These are phyloP conservation scores for Alternaria viburni DNA, from an alignment of 2,329 filamentous ascomycete species.

Conservation along the genomic window DNA sequence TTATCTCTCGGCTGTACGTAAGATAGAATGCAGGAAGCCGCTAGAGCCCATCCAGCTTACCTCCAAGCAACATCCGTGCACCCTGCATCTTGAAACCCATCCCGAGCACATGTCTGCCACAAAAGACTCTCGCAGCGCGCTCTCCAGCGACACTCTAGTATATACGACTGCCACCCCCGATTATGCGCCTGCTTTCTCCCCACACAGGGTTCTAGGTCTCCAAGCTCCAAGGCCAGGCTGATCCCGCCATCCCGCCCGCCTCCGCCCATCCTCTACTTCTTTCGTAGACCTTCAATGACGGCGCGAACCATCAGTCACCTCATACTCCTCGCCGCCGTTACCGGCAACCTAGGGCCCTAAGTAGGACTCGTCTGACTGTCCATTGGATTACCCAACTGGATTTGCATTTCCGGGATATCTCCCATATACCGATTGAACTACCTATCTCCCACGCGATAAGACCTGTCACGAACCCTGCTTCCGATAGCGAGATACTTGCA, in stretches of 20 bases:
- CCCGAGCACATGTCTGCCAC: conserved; percentile 41
- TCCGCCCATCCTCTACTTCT: conserved; percentile 10
- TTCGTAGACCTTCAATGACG: conserved; percentile 49
- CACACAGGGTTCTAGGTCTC: conserved; percentile 32
- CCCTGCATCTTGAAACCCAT: conserved; percentile 15
- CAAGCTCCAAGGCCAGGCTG: conserved; percentile 14
- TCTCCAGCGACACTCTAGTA: conserved; percentile 16
- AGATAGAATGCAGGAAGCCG: conserved; percentile 13
- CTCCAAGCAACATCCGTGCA: conserved; percentile 9
- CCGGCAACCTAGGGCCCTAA: conserved; percentile 47
- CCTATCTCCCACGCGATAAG: conserved; percentile 48
- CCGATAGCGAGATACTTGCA: conserved; percentile 21
- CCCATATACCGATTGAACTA: conserved; percentile 18
- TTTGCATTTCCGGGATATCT: conserved; percentile 34
- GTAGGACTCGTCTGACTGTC: conserved; percentile 9
- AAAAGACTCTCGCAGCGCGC: conserved; percentile 42
- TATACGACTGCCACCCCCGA: conserved; percentile 22
- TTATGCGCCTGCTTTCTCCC: conserved; percentile 29
- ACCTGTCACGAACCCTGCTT: conserved; percentile 25
- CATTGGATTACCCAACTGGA: conserved; percentile 25
- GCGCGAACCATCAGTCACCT: conserved; percentile 51
- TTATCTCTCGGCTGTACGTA: conserved; percentile 38
- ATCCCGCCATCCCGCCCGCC: conserved; percentile 22
- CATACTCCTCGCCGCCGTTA: conserved; percentile 50
- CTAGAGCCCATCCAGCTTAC: conserved; percentile 16